Evolutionary conservation across 306 rosid genomes (phyloP).

Genomic region (Gynostemma pentaphyllum): DNA sequence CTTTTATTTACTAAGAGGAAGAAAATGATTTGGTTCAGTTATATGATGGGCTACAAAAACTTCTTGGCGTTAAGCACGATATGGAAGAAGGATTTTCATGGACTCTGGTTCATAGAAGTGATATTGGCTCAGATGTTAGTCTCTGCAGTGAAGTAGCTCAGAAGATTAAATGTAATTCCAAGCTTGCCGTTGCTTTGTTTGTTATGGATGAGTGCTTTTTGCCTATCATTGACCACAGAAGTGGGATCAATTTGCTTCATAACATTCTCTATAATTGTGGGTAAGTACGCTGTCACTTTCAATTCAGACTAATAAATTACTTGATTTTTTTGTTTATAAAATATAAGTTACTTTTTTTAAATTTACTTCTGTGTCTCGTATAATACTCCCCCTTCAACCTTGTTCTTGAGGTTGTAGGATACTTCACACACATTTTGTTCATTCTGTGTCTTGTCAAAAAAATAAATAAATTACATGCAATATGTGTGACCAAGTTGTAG

Average conservation of each 20-base stretch:
- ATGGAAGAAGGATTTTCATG: conserved; percentile 79
- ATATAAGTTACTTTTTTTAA: not conserved
- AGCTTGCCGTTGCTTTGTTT: conserved; percentile 76
- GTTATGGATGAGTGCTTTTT: conserved; percentile 92
- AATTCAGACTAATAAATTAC: not conserved
- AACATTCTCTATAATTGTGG: conserved; percentile 72
- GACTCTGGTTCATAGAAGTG: conserved; percentile 57
- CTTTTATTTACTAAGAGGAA: not conserved
- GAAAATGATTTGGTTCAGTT: conserved; percentile 37
- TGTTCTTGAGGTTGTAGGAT: not conserved
- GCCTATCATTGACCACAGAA: conserved; percentile 80
- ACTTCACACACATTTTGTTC: not conserved
- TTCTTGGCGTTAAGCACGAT: conserved; percentile 72
- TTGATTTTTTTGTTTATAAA: not conserved
- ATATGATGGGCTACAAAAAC: conserved; percentile 47
- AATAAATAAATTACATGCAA: too few relatives aligned
- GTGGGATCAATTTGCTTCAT: conserved; percentile 76
- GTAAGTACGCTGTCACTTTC: conserved; percentile 48
- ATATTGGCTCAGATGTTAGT: conserved; percentile 32
- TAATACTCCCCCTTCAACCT: not conserved
- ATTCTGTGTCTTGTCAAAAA: not conserved
- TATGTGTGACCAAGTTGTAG: not conserved
- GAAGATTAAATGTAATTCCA: conserved; percentile 55
- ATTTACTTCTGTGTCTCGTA: not conserved
- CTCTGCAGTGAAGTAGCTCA: conserved; percentile 29